Conservation (phyloP, 2,329 filamentous ascomycete species). For the Hawksworthiomyces lignivorus region DNA sequence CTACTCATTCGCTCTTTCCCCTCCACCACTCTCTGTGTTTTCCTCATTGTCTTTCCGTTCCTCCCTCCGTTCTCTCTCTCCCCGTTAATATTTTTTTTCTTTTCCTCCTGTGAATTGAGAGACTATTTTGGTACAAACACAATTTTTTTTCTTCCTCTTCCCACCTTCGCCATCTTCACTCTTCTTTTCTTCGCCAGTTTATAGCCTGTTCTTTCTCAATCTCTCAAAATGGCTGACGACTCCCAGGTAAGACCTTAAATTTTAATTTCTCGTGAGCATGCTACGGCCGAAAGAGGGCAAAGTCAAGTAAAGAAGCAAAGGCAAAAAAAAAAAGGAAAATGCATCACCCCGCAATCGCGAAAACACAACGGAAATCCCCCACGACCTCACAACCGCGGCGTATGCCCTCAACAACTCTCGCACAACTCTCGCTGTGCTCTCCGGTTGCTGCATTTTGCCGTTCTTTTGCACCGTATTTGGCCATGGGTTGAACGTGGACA, state of each 20-base stretch:
- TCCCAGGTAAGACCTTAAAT: slow-evolving; percentile 37
- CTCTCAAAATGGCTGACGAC: slow-evolving; percentile 51
- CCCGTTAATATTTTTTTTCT: slow-evolving; percentile 12
- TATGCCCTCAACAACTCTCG: no score
- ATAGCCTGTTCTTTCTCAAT: slow-evolving; percentile 21
- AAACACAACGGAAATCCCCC: slow-evolving; percentile 3
- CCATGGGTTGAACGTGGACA: no score
- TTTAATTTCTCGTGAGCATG: slow-evolving; percentile 9
- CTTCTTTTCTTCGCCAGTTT: slow-evolving; percentile 2
- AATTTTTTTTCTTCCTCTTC: slow-evolving; percentile 16
- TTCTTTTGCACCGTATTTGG: no score
- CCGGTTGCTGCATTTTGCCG: no score
- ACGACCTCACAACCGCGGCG: no score
- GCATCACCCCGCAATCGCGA: slow-evolving; percentile 40
- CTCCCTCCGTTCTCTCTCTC: slow-evolving; percentile 18
- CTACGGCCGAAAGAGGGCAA: slow-evolving; percentile 19
- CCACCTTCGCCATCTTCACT: slow-evolving; percentile 22
- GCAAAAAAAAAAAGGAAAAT: slow-evolving; percentile 31
- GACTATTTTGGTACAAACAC: slow-evolving; percentile 11
- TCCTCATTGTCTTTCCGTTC: slow-evolving; percentile 1
- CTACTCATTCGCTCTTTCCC: slow-evolving; percentile 14
- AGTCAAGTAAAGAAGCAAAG: slow-evolving; percentile 11
- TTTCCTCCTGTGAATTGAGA: slow-evolving; percentile 10
- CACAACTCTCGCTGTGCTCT: no score
- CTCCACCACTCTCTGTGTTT: slow-evolving; percentile 16